Base-by-base conservation (phyloP, 768 basidiomycete species). In the Rhodosporidiobolus odoratus region DNA sequence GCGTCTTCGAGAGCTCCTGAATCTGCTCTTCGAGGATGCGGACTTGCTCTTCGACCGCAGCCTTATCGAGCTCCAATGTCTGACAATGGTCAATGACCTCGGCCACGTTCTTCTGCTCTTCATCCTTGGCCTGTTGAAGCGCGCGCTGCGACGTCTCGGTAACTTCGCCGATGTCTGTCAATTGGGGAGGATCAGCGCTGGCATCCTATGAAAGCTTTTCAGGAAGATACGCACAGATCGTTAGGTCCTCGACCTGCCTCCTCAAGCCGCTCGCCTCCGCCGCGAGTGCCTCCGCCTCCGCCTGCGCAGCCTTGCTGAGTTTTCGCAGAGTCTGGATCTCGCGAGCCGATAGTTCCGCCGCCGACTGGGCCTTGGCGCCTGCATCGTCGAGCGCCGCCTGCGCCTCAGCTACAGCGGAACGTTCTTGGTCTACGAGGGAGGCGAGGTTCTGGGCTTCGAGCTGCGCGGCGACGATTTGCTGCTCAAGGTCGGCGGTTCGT, bases 241-340 rank as follows among this genome's bases (percentile, higher is more conserved):
- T 43, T 9, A 69, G 32, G 52, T 64, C 38, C 27, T 27, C 68
- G 43, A 65, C 35, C 47, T 60, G 38, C n/a, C 13, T 9, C n/a
- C 62, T 58, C 50, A 69, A 17, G 2, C 43, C 47, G 15, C 0
- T 41, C 16, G 58, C 34, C 40, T 71, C 64, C 2, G 23, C 34
- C 17, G 64, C 32, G 3, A 73, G 38, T 9, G 61, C 41, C 25
- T 62, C 65, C 0, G 64, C 68, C 58, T 73, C 72, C 32, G 23
- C 60, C 35, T 58, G 54, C 32, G 72, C 52, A 4, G 60, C 48
- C 68, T 59, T 52, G 27, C 57, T 61, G 32, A 73, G 65, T 23
- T 52, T 61, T 3, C 67, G 45, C 19, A 73, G 57, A 0, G 68
- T 73, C 61, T 73, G 67, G n/a, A 66, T 69, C 72, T 73, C 72